Evolutionary conservation across 805 yeast species (phyloP).

Genomic region (Cephaloascus albidus): DNA sequence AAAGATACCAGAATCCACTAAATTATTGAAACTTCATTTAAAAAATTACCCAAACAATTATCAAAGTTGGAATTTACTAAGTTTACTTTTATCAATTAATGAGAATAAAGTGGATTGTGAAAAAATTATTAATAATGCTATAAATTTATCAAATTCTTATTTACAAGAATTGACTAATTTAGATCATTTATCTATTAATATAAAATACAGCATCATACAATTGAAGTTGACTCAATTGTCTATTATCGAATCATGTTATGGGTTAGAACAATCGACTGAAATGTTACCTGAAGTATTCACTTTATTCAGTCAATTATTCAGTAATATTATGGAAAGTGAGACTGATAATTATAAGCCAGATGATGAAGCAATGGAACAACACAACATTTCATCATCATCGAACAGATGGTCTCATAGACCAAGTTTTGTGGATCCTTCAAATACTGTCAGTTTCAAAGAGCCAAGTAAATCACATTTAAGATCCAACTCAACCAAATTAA

Average conservation of each 20-base stretch:
- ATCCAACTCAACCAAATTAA: neutral
- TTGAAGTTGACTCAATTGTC: constrained; percentile 70
- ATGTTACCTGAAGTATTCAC: constrained; percentile 58
- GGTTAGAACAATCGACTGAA: constrained; percentile 50
- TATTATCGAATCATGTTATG: constrained; percentile 53
- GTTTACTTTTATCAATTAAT: constrained; percentile 51
- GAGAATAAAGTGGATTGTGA: constrained; percentile 49
- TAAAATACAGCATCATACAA: constrained; percentile 47
- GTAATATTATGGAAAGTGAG: constrained; percentile 11
- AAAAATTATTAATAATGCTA: constrained; percentile 44
- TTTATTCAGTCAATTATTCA: constrained; percentile 42
- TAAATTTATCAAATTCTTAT: constrained; percentile 12
- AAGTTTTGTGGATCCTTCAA: constrained; percentile 24
- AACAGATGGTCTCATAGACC: constrained; percentile 30
- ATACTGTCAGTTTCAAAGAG: neutral
- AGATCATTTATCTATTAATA: constrained; percentile 4
- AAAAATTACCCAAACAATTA: constrained; percentile 45
- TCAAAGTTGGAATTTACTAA: constrained; percentile 59
- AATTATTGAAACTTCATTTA: constrained; percentile 35
- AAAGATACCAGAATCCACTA: constrained; percentile 30
- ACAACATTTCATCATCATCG: neutral
- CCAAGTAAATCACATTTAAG: neutral
- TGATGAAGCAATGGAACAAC: constrained; percentile 16
- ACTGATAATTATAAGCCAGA: constrained; percentile 15
- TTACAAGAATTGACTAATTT: constrained; percentile 5